Percentiles rank a stretch among this genome's conserved stretches.
These are phyloP conservation scores for Aspergillus tamarii DNA, from an alignment of 2,329 filamentous ascomycete genomes.

Conservation along the genomic window DNA sequence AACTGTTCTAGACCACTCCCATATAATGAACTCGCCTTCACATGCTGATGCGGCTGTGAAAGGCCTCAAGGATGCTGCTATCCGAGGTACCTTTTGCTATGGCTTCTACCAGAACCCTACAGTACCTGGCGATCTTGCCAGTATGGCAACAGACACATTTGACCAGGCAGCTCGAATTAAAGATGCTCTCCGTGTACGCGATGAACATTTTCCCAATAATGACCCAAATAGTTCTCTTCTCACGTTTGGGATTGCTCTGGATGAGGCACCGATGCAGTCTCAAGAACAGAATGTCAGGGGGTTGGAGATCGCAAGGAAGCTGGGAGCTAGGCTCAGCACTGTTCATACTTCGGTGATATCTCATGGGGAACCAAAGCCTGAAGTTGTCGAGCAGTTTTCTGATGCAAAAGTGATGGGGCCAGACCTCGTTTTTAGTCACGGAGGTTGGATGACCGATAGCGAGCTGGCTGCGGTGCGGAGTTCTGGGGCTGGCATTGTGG, in stretches of 20 bases:
- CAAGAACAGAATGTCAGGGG: neutral
- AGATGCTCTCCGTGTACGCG: neutral
- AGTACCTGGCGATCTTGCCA: neutral
- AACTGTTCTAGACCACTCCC: constrained; percentile 10
- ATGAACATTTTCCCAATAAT: neutral
- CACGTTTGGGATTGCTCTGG: neutral
- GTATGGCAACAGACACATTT: neutral
- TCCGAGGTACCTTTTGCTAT: constrained; percentile 12
- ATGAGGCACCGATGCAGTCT: neutral
- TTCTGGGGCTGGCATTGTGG: constrained; percentile 5
- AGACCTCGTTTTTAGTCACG: constrained; percentile 11
- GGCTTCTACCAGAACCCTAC: constrained; percentile 10
- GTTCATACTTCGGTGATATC: constrained; percentile 7
- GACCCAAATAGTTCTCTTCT: neutral
- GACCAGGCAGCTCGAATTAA: neutral
- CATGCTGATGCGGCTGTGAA: constrained; percentile 7
- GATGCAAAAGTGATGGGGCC: neutral
- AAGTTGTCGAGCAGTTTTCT: neutral
- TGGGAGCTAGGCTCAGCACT: constrained; percentile 4
- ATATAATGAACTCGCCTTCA: constrained; percentile 8
- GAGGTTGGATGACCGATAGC: neutral
- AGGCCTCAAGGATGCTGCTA: constrained; percentile 6
- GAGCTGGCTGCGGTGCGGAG: neutral
- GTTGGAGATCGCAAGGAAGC: neutral
- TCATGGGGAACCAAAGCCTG: neutral